Evolutionary conservation across 1,284 basidiomycete genomes (phyloP).

Genomic region (Lentinula novae-zelandiae): DNA sequence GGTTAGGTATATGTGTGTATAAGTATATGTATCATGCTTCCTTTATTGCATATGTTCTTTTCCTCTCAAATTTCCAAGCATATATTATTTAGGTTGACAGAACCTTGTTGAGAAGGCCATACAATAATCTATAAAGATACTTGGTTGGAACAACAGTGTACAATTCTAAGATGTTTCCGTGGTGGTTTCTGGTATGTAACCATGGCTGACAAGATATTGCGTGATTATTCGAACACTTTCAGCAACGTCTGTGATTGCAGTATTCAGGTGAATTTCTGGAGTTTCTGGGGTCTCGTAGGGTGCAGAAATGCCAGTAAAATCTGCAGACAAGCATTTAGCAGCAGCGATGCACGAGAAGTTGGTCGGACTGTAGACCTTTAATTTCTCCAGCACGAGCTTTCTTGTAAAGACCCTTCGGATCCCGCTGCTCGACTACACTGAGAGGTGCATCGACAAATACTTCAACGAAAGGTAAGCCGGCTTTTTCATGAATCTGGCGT

Average conservation of each 20-base stretch:
- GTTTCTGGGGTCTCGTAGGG: slow-evolving; percentile 90
- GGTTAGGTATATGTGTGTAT: slow-evolving; percentile 15
- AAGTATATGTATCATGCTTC: neutral
- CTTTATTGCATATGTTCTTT: neutral
- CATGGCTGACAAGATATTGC: slow-evolving; percentile 72
- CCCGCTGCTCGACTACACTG: slow-evolving; percentile 83
- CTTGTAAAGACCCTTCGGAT: slow-evolving; percentile 98
- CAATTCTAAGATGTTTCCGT: neutral
- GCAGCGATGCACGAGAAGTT: neutral
- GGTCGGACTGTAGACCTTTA: slow-evolving; percentile 59
- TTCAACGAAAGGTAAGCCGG: slow-evolving; percentile 83
- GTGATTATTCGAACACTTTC: slow-evolving; percentile 82
- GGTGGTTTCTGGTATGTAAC: slow-evolving; percentile 14
- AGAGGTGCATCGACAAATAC: slow-evolving; percentile 95
- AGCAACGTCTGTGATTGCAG: slow-evolving; percentile 76
- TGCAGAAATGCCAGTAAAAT: slow-evolving; percentile 97
- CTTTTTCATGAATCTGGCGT: slow-evolving; percentile 76
- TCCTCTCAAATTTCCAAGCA: no score
- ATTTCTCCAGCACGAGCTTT: slow-evolving; percentile 96
- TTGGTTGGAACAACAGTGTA: neutral
- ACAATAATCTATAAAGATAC: neutral
- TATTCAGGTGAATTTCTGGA: slow-evolving; percentile 93
- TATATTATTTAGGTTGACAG: neutral
- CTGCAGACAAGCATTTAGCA: slow-evolving; percentile 35
- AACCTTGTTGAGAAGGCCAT: neutral